Conservation (phyloP, 306 rosid species). For the Medicago lupulina region DNA sequence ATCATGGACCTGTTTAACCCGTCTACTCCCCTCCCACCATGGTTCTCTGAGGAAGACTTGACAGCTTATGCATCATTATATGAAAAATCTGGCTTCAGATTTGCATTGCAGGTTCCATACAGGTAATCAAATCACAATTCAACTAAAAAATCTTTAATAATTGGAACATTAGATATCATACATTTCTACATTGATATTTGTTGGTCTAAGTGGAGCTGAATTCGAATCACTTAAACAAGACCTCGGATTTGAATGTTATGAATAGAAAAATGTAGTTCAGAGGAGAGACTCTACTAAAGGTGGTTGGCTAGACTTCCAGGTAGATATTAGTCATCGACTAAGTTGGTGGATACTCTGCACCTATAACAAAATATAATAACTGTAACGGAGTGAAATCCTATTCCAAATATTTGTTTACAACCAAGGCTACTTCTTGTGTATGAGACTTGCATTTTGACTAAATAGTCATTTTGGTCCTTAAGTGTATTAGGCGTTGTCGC, state of each 20-base stretch:
- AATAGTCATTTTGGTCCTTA: not conserved
- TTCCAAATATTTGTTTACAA: too few species aligned
- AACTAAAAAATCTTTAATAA: not conserved
- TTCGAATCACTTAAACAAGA: not conserved
- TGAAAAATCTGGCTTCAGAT: conserved; percentile 64
- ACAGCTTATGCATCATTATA: conserved; percentile 56
- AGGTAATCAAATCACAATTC: conserved; percentile 43
- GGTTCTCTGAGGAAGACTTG: conserved; percentile 70
- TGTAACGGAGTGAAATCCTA: too few species aligned
- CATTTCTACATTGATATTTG: not conserved
- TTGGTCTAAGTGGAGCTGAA: not conserved
- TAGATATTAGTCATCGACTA: too few species aligned
- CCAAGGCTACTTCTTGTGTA: too few species aligned
- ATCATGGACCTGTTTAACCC: conserved; percentile 72
- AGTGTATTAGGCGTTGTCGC: not conserved
- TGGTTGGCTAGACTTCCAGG: too few species aligned
- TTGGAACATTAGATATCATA: not conserved
- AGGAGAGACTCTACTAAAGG: too few species aligned
- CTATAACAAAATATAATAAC: too few species aligned
- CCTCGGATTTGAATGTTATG: too few species aligned
- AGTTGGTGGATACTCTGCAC: too few species aligned
- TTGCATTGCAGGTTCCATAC: conserved; percentile 62
- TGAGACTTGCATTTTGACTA: not conserved
- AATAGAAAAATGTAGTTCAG: too few species aligned
- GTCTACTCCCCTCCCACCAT: conserved; percentile 56